Evolutionary conservation across 129 eudicot genomes (phyloP).

Genomic region (Pittosporum tobira): DNA sequence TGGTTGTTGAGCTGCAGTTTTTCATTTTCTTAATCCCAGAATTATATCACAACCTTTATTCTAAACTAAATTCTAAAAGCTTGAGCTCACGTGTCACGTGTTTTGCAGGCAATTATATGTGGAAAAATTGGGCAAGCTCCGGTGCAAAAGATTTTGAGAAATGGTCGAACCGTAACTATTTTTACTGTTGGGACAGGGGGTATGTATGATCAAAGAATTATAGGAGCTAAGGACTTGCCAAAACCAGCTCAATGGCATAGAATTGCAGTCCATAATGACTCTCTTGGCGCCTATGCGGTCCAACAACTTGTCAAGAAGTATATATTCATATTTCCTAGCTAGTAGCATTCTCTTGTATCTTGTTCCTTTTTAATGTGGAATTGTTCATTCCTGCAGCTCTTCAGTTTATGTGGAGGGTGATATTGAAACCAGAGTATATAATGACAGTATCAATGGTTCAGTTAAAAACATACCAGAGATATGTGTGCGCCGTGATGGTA

Average conservation of each 20-base stretch:
- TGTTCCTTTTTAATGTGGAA: conserved; percentile 13
- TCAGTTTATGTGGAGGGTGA: conserved; percentile 96
- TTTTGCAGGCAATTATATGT: conserved; percentile 74
- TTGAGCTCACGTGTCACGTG: not conserved
- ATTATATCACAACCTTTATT: not conserved
- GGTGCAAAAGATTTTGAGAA: conserved; percentile 86
- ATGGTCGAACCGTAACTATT: conserved; percentile 74
- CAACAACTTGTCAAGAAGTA: conserved; percentile 82
- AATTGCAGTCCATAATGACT: conserved; percentile 82
- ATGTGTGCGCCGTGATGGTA: conserved; percentile 95
- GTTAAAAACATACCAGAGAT: conserved; percentile 77
- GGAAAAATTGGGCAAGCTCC: conserved; percentile 94
- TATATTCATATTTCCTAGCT: not conserved
- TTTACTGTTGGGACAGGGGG: conserved; percentile 97
- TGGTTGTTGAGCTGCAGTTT: not conserved
- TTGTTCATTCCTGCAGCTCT: conserved; percentile 62
- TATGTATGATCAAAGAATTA: conserved; percentile 80
- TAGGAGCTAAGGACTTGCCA: conserved; percentile 50
- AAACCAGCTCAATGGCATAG: conserved; percentile 98
- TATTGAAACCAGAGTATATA: conserved; percentile 87
- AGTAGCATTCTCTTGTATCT: conserved; percentile 4
- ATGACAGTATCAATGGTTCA: conserved; percentile 73
- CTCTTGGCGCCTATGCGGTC: conserved; percentile 73
- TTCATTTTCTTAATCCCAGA: not conserved
- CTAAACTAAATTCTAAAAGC: not conserved